Evolutionary conservation across 495 filamentous ascomycete species (phyloP), one percentile per base, ranked within the genome.

Genomic region (Podospora sp.): DNA sequence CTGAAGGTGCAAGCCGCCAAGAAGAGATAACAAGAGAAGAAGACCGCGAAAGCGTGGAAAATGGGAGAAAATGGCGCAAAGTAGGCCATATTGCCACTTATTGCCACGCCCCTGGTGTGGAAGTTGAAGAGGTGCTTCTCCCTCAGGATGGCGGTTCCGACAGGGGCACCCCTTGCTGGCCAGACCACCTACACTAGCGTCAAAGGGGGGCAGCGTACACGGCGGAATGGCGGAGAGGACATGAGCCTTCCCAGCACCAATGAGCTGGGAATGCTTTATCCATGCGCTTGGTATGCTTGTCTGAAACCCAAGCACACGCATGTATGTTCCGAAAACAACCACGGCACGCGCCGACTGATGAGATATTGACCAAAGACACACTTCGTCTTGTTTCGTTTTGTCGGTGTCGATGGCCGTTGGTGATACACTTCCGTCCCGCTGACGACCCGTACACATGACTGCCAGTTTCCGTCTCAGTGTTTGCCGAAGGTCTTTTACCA

Each of bases 51-150:
- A 22, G 25, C 52, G 9, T 11, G 2, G 20, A 55, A 26, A 26
- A 55, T n/a, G 56, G 24, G 56, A 20, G 56, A 59, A 59, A 59
- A 59, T 59, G 56, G 56, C 56, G 56, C 56, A 59, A n/a, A 3
- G 56, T 25, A 59, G 33, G 26, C 56, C 52, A 55, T n/a, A 27
- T 33, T 33, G 21, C 40, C 26, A 22, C 24, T 14, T 12, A 6
- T 22, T 18, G n/a, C 21, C 24, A 21, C 27, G 2, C 20, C 25
- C 18, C 20, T 27, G 26, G 21, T 6, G 56, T 26, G 18, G 8
- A 6, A 8, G 24, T 14, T 59, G 21, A 58, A 24, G 24, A 16
- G 55, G 12, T 24, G 20, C 40, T 46, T 12, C 40, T 46, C 40
- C 40, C 16, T 46, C 40, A 46, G 40, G 11, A 46, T 46, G 40